Base-by-base conservation (phyloP, 2,329 filamentous ascomycete species). In the Sclerotiophoma versabilis region DNA sequence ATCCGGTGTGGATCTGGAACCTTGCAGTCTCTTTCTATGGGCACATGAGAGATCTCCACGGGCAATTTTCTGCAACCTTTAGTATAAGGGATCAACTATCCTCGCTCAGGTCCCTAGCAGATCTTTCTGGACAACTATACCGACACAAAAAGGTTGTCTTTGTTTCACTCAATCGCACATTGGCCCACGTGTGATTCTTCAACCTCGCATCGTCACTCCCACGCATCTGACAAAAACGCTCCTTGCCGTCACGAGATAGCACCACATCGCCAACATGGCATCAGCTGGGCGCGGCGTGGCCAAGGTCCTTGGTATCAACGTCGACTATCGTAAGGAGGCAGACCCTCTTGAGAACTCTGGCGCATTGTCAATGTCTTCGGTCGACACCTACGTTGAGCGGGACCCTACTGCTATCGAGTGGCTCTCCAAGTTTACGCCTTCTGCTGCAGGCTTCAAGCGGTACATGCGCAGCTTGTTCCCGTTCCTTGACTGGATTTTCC, bases 401-500 rank as follows among this genome's bases (percentile, higher is more conserved):
- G 89, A 91, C 58, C 93, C 95, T 0, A 91, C 87, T 2, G 84
- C 86, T 0, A 66, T 74, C 11, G 92, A 96, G 69, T 96, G 86
- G 84, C 60, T 98, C 6, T 71, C 73, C 3, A 83, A 87, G 3
- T 78, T 89, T 36, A 74, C 84, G 0, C 93, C 93, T 0, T 81
- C 81, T 0, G 72, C 77, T 7, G 57, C 71, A 2, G 83, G 88
- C 20, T 56, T 87, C 6, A 46, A 76, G 9, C 69, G 76, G 3
- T 99, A 97, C 69, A 42, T 88, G 44, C 77, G 80, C 58, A 90
- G 85, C 15, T 78, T 97, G 4, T 96, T 99, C 64, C 95, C 95
- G 0, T 97, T 97, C 73, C 75, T 89, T n/a, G 81, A 85, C 22
- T 99, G 95, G 95, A 93, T 97, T 49, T 78, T 81, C 10, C 85